Percentiles rank a stretch among this genome's conserved stretches.
Evolutionary conservation across 2,329 filamentous ascomycete species (phyloP).

Genomic region (Aspergillus amoenus): DNA sequence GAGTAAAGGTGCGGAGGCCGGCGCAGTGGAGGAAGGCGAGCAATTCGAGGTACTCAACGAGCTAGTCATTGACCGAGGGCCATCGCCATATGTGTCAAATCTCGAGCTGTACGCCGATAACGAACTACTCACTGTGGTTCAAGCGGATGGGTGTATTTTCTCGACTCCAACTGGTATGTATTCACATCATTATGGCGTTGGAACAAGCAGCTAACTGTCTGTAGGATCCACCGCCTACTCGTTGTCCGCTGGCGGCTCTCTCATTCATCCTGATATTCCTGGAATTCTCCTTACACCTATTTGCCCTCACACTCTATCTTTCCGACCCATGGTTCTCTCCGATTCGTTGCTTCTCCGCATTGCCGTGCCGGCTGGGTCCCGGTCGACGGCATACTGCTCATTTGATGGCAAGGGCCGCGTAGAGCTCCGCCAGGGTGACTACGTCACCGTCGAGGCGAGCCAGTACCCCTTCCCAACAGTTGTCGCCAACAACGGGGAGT

Average conservation of each 20-base stretch:
- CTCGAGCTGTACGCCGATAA: conserved; percentile 95
- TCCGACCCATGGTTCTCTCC: conserved; percentile 95
- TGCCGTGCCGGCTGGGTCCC: conserved; percentile 77
- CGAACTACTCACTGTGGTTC: conserved; percentile 89
- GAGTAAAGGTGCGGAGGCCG: conserved; percentile 46
- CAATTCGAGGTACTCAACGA: conserved; percentile 98
- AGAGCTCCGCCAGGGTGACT: conserved; percentile 88
- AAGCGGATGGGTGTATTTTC: conserved; percentile 97
- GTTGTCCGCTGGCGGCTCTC: conserved; percentile 87
- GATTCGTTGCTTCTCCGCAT: conserved; percentile 92
- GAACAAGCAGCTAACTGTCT: conserved; percentile 2
- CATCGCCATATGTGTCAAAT: conserved; percentile 95
- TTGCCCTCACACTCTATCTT: conserved; percentile 94
- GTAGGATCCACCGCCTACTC: conserved; percentile 86
- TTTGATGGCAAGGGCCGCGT: conserved; percentile 97
- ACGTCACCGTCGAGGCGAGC: conserved; percentile 92
- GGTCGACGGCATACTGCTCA: conserved; percentile 91
- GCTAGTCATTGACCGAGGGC: conserved; percentile 95
- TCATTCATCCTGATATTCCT: conserved; percentile 95
- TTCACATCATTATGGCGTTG: background rate
- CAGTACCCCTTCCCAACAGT: conserved; percentile 98
- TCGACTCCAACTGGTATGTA: conserved; percentile 79
- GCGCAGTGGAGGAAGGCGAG: conserved; percentile 79
- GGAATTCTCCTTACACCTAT: conserved; percentile 96
- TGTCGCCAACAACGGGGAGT: conserved; percentile 83